Conservation (phyloP, 805 yeast genomes). For the Allodekkera sacchari region DNA sequence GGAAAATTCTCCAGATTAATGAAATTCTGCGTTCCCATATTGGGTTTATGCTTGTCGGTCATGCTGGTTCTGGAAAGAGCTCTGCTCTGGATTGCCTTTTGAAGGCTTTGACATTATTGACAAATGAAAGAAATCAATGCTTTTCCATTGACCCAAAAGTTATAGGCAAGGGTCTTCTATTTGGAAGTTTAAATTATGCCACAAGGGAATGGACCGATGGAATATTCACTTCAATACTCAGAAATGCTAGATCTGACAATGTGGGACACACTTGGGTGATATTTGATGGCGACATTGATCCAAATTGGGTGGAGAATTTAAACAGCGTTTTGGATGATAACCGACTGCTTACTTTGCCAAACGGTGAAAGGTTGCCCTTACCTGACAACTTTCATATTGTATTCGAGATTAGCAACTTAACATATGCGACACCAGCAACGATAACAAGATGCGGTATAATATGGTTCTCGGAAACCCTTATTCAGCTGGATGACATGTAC, state of each 20-base stretch:
- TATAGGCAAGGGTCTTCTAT: constrained; percentile 52
- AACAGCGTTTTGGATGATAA: constrained; percentile 92
- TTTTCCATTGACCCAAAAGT: constrained; percentile 70
- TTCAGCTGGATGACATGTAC: constrained; percentile 7
- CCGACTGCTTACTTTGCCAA: constrained; percentile 70
- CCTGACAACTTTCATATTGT: constrained; percentile 57
- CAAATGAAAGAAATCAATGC: constrained; percentile 27
- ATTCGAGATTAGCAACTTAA: constrained; percentile 67
- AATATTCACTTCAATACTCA: constrained; percentile 55
- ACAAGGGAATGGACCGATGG: constrained; percentile 95
- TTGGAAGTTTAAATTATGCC: constrained; percentile 62
- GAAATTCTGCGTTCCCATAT: constrained; percentile 57
- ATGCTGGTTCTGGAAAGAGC: constrained; percentile 69
- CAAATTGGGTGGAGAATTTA: constrained; percentile 85
- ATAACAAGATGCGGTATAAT: constrained; percentile 88
- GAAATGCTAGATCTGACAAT: constrained; percentile 46
- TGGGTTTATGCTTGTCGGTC: constrained; percentile 78
- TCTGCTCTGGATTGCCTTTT: constrained; percentile 41
- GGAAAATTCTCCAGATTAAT: constrained; percentile 52
- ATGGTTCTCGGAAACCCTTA: constrained; percentile 43
- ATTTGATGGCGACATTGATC: constrained; percentile 91
- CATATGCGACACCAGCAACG: constrained; percentile 81
- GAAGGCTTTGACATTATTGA: constrained; percentile 28
- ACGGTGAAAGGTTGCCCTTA: constrained; percentile 73
- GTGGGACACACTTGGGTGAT: constrained; percentile 70